Percentiles rank a stretch among this genome's conserved stretches.
Conservation (phyloP, 352 stramenopile genomes). For the Thraustochytrium sp. region DNA sequence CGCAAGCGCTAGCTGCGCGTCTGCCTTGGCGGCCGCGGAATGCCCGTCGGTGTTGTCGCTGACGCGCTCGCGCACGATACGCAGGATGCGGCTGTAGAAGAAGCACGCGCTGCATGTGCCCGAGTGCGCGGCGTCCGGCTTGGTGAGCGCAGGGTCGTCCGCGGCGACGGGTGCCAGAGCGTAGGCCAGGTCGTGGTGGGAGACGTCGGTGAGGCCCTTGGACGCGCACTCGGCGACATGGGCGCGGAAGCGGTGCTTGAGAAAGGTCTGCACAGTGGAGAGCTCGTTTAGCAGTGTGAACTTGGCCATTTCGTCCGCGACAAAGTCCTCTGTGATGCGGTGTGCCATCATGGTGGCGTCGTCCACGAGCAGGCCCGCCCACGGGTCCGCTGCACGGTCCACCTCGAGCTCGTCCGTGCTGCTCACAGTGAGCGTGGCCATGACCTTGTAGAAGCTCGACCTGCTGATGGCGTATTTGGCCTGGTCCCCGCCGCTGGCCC, state of each 20-base stretch:
- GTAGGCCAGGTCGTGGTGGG: not conserved
- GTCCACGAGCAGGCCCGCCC: not conserved
- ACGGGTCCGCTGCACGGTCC: not conserved
- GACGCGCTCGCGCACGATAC: not conserved
- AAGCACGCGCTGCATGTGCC: not conserved
- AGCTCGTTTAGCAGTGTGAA: not conserved
- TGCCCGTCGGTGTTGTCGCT: not conserved
- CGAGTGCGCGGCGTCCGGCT: not conserved
- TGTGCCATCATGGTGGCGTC: not conserved
- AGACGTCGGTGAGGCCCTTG: not conserved
- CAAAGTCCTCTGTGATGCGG: conserved; percentile 28
- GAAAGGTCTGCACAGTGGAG: conserved; percentile 14
- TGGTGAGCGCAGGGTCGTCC: not conserved
- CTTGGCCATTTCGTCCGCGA: not conserved
- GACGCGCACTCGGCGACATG: not conserved
- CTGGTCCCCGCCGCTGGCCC: not conserved
- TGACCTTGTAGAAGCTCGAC: not conserved
- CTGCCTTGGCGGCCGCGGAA: not conserved
- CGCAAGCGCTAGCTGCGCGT: not conserved
- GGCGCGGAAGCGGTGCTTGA: not conserved
- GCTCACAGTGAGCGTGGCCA: not conserved
- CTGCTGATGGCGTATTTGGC: not conserved
- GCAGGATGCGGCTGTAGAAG: not conserved
- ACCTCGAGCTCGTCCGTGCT: not conserved
- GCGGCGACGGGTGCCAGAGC: not conserved